Base-by-base conservation (phyloP, 202 grass and related monocot genomes). In the Hordeum pubiflorum region DNA sequence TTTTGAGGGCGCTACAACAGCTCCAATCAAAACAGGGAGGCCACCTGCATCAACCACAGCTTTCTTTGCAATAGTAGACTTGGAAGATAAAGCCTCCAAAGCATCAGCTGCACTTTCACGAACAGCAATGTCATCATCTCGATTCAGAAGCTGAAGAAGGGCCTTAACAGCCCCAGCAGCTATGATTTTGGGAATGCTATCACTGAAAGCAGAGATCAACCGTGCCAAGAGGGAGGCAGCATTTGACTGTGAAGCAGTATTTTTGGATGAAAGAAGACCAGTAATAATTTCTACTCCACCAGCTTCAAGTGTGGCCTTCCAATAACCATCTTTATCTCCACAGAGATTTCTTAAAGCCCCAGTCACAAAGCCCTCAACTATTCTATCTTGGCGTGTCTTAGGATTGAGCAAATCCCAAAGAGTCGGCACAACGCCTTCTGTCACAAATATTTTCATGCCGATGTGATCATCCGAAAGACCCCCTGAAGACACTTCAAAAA, bases 361-460 rank as follows among this genome's bases (percentile, higher is more conserved):
- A 74, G 92, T 97, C 57, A 97, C 86, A 91, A 87, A 94, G 6
- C 94, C 92, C 74, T 97, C 91, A 40, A 97, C 94, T 68, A 91
- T 88, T 74, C 41, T 88, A 76, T 92, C 91, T 87, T 94, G 94
- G 59, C 63, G 69, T 58, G 75, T 84, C 66, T 69, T 89, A 65
- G 91, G 74, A 75, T 87, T 97, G 29, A 97, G 90, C 83, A 94
- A 73, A 66, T 90, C 86, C 94, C 94, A 97, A 4, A 97, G 77
- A 69, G 90, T 94, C 1, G 94, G 94, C 29, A 97, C 92, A 13
- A 97, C 94, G 63, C 88, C 92, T 86, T 97, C 94, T 20, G 92
- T 98, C 34, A 93, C 90, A 85, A 98, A 98, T 86, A 98, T 98
- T 92, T 94, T 94, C 82, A 89, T 93, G 41, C 95, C 92, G 84